Conservation (phyloP, 139 green algal genomes). For the Protoeuglena noctilucae region DNA sequence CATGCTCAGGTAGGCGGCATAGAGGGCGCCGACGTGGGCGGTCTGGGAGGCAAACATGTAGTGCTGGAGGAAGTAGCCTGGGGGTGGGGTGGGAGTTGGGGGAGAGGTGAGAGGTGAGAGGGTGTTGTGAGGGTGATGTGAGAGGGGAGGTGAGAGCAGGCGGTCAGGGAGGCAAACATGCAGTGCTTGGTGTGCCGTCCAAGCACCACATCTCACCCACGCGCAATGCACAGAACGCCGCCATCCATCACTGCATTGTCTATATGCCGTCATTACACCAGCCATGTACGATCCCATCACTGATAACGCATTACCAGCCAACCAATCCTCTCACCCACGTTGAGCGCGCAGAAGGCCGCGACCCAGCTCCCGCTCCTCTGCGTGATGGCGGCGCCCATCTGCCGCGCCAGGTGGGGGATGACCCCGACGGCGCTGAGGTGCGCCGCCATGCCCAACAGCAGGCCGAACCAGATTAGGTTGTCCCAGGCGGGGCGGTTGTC, state of each 20-base stretch:
- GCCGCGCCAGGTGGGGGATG: conserved; percentile 2
- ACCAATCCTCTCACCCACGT: too few relatives aligned
- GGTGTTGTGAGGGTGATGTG: background rate
- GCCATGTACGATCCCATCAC: too few relatives aligned
- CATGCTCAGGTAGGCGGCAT: conserved; percentile 28
- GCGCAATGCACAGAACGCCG: background rate
- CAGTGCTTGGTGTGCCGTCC: background rate
- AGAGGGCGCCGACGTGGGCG: conserved; percentile 29
- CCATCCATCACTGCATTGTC: too few relatives aligned
- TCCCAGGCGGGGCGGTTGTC: conserved; percentile 36
- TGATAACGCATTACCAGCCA: too few relatives aligned
- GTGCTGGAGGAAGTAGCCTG: conserved; percentile 12
- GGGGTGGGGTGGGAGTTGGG: too few relatives aligned
- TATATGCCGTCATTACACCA: too few relatives aligned
- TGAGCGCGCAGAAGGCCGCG: conserved; percentile 15
- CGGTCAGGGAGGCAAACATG: background rate
- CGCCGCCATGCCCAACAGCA: conserved; percentile 20
- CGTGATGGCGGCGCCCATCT: background rate
- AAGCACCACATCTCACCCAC: background rate
- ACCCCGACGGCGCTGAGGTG: conserved; percentile 24
- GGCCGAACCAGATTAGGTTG: conserved; percentile 32
- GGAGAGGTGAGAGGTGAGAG: background rate
- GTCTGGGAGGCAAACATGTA: conserved; percentile 37
- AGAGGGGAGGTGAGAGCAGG: background rate
- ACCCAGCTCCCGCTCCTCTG: conserved; percentile 9